Conservation (phyloP, 257 asterid species). For the Solanum gracilifrons region DNA sequence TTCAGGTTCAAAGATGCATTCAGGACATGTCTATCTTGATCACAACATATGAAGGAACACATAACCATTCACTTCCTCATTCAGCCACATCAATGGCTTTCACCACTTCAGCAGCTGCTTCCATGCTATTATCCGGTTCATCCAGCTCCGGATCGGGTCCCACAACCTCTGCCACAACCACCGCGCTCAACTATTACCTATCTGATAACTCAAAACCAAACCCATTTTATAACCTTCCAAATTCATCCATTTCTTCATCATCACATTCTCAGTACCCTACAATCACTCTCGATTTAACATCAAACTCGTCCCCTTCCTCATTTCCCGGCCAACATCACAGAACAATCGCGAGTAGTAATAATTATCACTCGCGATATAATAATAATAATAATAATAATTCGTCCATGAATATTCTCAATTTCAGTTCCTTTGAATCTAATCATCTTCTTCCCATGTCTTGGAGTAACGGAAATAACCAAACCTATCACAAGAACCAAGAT, state of each 20-base stretch:
- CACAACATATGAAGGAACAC: constrained; percentile 92
- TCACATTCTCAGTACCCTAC: constrained; percentile 55
- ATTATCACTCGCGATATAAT: constrained; percentile 26
- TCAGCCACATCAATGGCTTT: constrained; percentile 93
- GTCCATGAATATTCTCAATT: constrained; percentile 55
- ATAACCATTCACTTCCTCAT: constrained; percentile 73
- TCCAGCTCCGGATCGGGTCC: constrained; percentile 16
- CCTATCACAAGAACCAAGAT: constrained; percentile 38
- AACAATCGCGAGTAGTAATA: background rate
- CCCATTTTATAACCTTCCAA: constrained; percentile 53
- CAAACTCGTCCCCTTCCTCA: constrained; percentile 31
- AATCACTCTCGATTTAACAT: constrained; percentile 76
- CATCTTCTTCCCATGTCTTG: constrained; percentile 49
- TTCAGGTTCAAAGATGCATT: constrained; percentile 73
- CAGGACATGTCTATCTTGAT: constrained; percentile 77
- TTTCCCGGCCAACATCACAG: constrained; percentile 9
- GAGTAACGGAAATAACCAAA: constrained; percentile 37
- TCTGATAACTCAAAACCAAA: constrained; percentile 54
- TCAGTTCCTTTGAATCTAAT: constrained; percentile 61
- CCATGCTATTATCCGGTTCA: constrained; percentile 74
- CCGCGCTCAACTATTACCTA: constrained; percentile 52
- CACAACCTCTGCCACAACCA: background rate
- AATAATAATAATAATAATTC: constrained; percentile 1
- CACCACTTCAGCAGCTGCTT: constrained; percentile 92
- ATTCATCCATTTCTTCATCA: constrained; percentile 50